Percentiles rank a stretch among this genome's conserved stretches.
These are phyloP conservation scores for Leccinum olivaceoglutinosum DNA, from an alignment of 1,284 basidiomycete genomes.

Conservation along the genomic window DNA sequence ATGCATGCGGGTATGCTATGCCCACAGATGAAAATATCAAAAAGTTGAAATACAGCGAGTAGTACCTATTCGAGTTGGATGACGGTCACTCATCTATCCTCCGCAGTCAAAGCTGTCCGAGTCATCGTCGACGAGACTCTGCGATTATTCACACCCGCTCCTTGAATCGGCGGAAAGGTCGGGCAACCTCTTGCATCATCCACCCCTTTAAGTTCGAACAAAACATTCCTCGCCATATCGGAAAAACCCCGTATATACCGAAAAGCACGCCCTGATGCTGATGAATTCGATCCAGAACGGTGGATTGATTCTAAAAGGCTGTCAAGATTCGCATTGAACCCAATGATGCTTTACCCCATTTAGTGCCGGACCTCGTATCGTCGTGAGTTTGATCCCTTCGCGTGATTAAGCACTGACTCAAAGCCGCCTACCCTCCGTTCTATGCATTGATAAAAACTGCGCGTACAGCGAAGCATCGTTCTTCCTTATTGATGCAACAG, in stretches of 20 bases:
- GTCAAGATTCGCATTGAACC: conserved; percentile 46
- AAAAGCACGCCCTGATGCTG: conserved; percentile 56
- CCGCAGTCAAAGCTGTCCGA: conserved; percentile 50
- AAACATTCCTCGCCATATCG: conserved; percentile 19
- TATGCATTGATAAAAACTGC: too few species aligned
- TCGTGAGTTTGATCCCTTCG: conserved; percentile 9
- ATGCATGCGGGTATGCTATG: conserved; percentile 30
- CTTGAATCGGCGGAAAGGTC: too few species aligned
- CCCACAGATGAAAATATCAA: conserved; percentile 47
- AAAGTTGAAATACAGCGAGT: conserved; percentile 44
- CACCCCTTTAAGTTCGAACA: too few species aligned
- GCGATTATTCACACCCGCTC: conserved; percentile 53
- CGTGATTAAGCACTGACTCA: too few species aligned
- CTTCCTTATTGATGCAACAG: too few species aligned
- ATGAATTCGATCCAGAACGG: conserved; percentile 65
- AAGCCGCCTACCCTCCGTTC: too few species aligned
- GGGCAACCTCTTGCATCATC: too few species aligned
- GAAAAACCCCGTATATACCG: conserved; percentile 50
- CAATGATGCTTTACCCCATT: conserved; percentile 65
- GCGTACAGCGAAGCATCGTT: too few species aligned
- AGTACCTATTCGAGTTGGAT: conserved; percentile 22
- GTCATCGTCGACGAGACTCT: conserved; percentile 62
- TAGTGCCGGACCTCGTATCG: conserved; percentile 57
- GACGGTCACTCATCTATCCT: conserved; percentile 1
- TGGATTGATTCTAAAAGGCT: conserved; percentile 55